These are phyloP conservation scores for Adiantum capillusveneris DNA, from an alignment of 75 land plant genomes.

Conservation along the genomic window DNA sequence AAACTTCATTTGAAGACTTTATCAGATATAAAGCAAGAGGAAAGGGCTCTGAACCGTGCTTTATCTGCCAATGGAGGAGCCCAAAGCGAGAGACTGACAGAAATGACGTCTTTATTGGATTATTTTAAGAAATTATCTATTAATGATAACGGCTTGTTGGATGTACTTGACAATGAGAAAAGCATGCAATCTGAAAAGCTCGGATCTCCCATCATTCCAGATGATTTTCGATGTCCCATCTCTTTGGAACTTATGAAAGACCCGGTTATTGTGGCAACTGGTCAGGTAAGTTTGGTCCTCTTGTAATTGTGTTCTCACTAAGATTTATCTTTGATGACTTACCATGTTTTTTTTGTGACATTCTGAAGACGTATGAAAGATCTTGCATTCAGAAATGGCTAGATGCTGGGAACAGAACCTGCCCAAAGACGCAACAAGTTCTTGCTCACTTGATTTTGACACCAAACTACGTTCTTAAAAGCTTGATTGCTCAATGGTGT, in stretches of 20 bases:
- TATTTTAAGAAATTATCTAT: constrained; percentile 66
- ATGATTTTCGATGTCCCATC: constrained; percentile 92
- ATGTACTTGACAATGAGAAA: constrained; percentile 19
- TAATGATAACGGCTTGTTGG: constrained; percentile 50
- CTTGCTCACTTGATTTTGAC: constrained; percentile 59
- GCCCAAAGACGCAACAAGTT: constrained; percentile 84
- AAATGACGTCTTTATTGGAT: constrained; percentile 57
- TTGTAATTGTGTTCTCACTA: not conserved
- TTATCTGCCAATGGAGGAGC: constrained; percentile 40
- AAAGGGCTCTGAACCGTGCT: constrained; percentile 64
- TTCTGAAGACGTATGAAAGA: constrained; percentile 80
- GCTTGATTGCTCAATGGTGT: constrained; percentile 93
- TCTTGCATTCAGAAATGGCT: constrained; percentile 89
- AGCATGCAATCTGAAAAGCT: constrained; percentile 13
- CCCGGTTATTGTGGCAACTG: constrained; percentile 96
- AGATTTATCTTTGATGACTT: not conserved
- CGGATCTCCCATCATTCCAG: constrained; percentile 52
- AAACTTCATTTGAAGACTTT: constrained; percentile 58
- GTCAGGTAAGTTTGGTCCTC: constrained; percentile 52
- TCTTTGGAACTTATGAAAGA: constrained; percentile 94
- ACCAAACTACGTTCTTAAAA: constrained; percentile 77
- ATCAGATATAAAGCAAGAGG: constrained; percentile 57
- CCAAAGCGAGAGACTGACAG: constrained; percentile 48
- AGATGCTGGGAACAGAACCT: constrained; percentile 64
- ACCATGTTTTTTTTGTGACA: not conserved